Conservation (phyloP, 2,329 filamentous ascomycete species). For the Teratosphaeria viscida region DNA sequence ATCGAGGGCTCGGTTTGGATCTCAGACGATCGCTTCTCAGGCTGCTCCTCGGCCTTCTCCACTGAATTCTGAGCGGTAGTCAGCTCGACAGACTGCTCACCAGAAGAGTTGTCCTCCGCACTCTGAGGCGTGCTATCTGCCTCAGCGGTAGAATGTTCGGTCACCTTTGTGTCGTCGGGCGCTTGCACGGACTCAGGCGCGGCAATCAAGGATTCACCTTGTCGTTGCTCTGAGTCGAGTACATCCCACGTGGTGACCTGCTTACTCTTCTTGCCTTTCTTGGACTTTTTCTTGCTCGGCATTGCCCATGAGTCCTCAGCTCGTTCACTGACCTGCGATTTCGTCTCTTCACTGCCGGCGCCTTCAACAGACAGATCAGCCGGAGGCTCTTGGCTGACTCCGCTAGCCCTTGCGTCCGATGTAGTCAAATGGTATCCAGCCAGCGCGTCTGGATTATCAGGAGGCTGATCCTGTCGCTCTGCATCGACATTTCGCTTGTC, state of each 20-base stretch:
- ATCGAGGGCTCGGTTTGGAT: background rate
- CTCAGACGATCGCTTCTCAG: background rate
- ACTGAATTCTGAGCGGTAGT: background rate
- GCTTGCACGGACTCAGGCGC: background rate
- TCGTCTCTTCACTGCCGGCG: background rate
- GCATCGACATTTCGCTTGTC: background rate
- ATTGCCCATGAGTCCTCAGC: slow-evolving; percentile 3
- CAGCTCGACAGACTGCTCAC: background rate
- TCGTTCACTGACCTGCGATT: background rate
- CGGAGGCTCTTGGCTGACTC: background rate
- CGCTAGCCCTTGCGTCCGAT: background rate
- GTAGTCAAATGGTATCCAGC: background rate
- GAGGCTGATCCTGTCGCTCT: background rate
- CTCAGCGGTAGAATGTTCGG: background rate
- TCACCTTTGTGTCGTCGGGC: background rate
- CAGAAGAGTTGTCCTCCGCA: background rate
- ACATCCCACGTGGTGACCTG: background rate
- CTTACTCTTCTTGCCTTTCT: slow-evolving; percentile 18
- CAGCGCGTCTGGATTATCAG: background rate
- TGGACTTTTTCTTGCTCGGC: slow-evolving; percentile 10
- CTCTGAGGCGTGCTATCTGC: background rate
- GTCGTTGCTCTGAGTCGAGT: background rate
- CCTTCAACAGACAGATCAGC: background rate
- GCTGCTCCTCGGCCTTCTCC: background rate
- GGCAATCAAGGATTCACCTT: background rate